A percentile compares a stretch with the other conserved stretches of the same genome.
phyloP scores from a whole-genome alignment of 2,329 filamentous ascomycete species.

The Thielaviopsis cerberus region DNA sequence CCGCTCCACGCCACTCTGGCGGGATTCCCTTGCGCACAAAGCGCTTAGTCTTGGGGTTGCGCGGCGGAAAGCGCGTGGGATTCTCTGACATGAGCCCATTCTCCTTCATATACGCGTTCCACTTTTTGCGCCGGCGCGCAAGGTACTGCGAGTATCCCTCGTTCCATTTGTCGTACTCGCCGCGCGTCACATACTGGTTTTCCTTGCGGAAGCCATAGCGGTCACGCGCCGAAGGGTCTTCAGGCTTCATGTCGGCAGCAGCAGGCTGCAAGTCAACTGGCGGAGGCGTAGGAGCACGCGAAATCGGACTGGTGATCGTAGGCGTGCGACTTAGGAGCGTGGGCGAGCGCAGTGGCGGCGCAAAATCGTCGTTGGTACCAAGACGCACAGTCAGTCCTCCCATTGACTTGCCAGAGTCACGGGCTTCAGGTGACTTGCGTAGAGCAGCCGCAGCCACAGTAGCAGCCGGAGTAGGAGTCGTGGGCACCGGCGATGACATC shows the following conservation, averaged over 20 bases:
- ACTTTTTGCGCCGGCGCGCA: conserved; percentile 59
- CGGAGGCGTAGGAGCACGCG: conserved; percentile 12
- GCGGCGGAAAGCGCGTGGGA: conserved; percentile 62
- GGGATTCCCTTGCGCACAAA: conserved; percentile 88
- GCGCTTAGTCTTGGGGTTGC: conserved; percentile 66
- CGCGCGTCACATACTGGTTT: conserved; percentile 56
- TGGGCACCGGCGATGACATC: not conserved
- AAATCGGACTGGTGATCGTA: conserved; percentile 9
- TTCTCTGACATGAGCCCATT: conserved; percentile 51
- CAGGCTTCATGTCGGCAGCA: conserved; percentile 21
- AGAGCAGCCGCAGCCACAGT: not conserved
- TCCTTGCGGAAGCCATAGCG: conserved; percentile 85
- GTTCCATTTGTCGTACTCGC: conserved; percentile 73
- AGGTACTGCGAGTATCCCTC: conserved; percentile 56
- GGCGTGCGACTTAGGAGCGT: conserved; percentile 8
- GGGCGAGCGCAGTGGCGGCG: conserved; percentile 8
- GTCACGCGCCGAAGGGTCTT: conserved; percentile 43
- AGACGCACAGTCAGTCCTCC: conserved; percentile 16
- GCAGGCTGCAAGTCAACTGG: conserved; percentile 15
- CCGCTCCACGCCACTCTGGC: conserved; percentile 81
- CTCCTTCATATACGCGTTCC: conserved; percentile 60
- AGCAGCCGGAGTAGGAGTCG: not conserved
- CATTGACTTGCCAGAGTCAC: conserved; percentile 33
- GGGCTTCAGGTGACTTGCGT: conserved; percentile 20
- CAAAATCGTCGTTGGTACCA: conserved; percentile 1